Evolutionary conservation across 768 basidiomycete genomes (phyloP), one percentile per base, ranked within the genome.

Genomic region (Pleurotus giganteus): DNA sequence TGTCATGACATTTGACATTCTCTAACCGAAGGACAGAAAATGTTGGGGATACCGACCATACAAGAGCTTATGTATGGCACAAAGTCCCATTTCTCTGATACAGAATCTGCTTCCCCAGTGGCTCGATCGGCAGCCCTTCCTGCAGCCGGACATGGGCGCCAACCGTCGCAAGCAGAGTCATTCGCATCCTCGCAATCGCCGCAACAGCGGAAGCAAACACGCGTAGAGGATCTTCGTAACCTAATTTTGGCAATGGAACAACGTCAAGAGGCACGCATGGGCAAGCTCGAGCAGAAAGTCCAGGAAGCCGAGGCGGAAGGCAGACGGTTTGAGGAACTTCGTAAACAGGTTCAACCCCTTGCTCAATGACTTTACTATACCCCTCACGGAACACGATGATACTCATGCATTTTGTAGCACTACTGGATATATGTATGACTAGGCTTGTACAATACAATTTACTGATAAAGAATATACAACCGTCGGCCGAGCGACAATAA

Each of bases 191-290:
- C 57, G 4, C 60, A 37, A 63, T 57, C 56, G 46, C 17, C 58
- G 55, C 67, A 60, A 58, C 76, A 78, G 32, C 75, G 75, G 2
- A 74, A 80, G 2, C 64, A 80, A 4, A 79, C 83, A 2, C 82
- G 88, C 54, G 76, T 90, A 27, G 87, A 89, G 60, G 83, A 88
- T 56, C 76, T 89, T 4, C 79, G 85, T 31, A 66, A 86, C 57
- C 69, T 89, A 19, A 78, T 91, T 15, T 70, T 89, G 13, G 89
- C 89, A 0, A 89, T 91, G 84, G 86, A 89, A 55, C 83, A 89
- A 61, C 77, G 86, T 53, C 71, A 89, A 57, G 79, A 86, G 55
- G 69, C 68, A 13, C 77, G 86, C 29, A 84, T 89, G 59, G 82
- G 81, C 36, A 83, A 82, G 65, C 68, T 91, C 23, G 61, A 70